Evolutionary conservation across 768 basidiomycete genomes (phyloP).

Genomic region (Leccinum barrowsii): DNA sequence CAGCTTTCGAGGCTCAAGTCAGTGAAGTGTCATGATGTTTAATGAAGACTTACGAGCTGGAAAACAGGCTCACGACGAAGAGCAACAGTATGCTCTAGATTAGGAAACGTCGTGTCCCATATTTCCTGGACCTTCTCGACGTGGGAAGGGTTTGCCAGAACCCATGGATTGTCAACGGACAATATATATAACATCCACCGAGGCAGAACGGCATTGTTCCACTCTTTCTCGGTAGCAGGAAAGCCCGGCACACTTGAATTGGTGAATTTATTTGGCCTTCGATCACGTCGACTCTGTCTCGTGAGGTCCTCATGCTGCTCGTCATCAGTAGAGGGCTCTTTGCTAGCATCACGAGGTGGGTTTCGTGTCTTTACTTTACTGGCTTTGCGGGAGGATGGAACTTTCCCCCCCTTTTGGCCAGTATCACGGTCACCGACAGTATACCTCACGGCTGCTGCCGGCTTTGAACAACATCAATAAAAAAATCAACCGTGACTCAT

Average conservation of each 20-base stretch:
- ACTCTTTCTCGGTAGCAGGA: background rate
- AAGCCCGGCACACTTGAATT: background rate
- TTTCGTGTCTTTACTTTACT: too few species aligned
- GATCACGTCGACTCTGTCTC: background rate
- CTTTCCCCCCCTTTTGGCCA: too few species aligned
- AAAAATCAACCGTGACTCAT: too few species aligned
- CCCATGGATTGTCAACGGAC: background rate
- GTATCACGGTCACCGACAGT: too few species aligned
- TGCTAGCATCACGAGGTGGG: too few species aligned
- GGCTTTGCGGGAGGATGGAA: too few species aligned
- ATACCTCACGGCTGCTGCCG: too few species aligned
- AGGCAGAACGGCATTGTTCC: background rate
- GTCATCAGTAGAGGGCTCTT: too few species aligned
- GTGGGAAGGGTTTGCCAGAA: background rate
- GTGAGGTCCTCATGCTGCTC: background rate
- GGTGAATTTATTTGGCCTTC: background rate
- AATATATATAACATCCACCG: background rate
- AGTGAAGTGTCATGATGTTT: background rate
- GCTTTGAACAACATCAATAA: too few species aligned
- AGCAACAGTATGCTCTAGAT: background rate
- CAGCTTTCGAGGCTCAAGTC: background rate
- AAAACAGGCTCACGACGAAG: background rate
- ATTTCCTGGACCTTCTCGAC: background rate
- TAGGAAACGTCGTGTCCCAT: background rate
- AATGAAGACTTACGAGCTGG: background rate